phyloP scores from a whole-genome alignment of 1,284 basidiomycete genomes.

The Leccinum angustisporum region DNA sequence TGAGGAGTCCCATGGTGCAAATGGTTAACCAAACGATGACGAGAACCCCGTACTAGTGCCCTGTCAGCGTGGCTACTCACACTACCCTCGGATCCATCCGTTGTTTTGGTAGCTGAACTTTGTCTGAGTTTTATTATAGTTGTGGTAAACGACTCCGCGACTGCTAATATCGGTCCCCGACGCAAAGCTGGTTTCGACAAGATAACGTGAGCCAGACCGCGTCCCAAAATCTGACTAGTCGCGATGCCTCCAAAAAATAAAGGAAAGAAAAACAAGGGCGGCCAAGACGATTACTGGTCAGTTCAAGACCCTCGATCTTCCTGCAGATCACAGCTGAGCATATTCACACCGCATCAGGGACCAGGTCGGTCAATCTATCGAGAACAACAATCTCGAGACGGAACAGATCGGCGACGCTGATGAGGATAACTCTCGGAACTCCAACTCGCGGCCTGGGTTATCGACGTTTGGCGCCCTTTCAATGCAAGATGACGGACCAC shows the following conservation, averaged over 20 bases:
- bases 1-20: constrained; percentile 79
- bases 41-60: not conserved
- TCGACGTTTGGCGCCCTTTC: constrained; percentile 54
- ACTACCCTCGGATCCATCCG: not conserved
- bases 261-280: constrained; percentile 84
- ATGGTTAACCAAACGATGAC: not conserved
- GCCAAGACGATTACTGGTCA: constrained; percentile 84
- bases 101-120: not conserved
- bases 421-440: constrained; percentile 36
- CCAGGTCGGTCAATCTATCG: constrained; percentile 62
- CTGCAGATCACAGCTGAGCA: constrained; percentile 14
- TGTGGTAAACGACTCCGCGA: constrained; percentile 13
- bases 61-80: not conserved
- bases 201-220: constrained; percentile 10
- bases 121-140: not conserved
- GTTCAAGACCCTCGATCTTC: constrained; percentile 27
- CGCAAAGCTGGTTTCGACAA: constrained; percentile 16
- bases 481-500: constrained; percentile 45
- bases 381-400: constrained; percentile 40
- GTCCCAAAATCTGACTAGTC: not conserved
- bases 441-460: constrained; percentile 39
- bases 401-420: constrained; percentile 43
- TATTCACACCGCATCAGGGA: constrained; percentile 48
- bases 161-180: constrained; percentile 19
- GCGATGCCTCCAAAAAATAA: constrained; percentile 87